Evolutionary conservation across 2,329 filamentous ascomycete genomes (phyloP).

Genomic region (Pseudogymnoascus sp.): DNA sequence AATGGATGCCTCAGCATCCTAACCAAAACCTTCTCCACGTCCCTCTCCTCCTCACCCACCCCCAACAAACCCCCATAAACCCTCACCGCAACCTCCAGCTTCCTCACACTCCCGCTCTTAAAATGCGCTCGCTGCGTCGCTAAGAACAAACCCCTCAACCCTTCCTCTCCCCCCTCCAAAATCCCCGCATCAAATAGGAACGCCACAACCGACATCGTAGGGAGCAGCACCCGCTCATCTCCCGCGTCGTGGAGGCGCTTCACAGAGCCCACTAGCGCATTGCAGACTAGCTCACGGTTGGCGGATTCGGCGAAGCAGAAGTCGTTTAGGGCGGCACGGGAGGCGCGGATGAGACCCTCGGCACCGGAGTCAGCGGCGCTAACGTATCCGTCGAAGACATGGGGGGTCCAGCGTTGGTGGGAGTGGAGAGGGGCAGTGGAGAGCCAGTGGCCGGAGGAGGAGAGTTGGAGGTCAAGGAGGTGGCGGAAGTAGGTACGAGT

Average conservation of each 20-base stretch:
- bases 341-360: slow-evolving; percentile 63
- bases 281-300: slow-evolving; percentile 36
- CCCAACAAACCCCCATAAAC: slow-evolving; percentile 65
- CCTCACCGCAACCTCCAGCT: slow-evolving; percentile 70
- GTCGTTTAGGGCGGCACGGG: slow-evolving; percentile 53
- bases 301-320: slow-evolving; percentile 33
- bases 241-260: slow-evolving; percentile 36
- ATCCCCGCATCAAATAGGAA: slow-evolving; percentile 63
- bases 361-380: slow-evolving; percentile 72
- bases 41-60: slow-evolving; percentile 18
- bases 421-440: neutral
- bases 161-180: slow-evolving; percentile 32
- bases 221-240: slow-evolving; percentile 61
- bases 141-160: slow-evolving; percentile 15
- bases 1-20: slow-evolving; percentile 74
- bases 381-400: slow-evolving; percentile 56
- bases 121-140: slow-evolving; percentile 63
- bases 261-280: slow-evolving; percentile 46
- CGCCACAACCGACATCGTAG: slow-evolving; percentile 66
- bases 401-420: neutral
- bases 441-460: neutral
- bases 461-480: neutral
- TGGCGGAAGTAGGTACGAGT: neutral
- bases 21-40: slow-evolving; percentile 58
- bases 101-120: slow-evolving; percentile 73